Evolutionary conservation across 768 basidiomycete species (phyloP).

Genomic region (Rhodotorula diobovata): DNA sequence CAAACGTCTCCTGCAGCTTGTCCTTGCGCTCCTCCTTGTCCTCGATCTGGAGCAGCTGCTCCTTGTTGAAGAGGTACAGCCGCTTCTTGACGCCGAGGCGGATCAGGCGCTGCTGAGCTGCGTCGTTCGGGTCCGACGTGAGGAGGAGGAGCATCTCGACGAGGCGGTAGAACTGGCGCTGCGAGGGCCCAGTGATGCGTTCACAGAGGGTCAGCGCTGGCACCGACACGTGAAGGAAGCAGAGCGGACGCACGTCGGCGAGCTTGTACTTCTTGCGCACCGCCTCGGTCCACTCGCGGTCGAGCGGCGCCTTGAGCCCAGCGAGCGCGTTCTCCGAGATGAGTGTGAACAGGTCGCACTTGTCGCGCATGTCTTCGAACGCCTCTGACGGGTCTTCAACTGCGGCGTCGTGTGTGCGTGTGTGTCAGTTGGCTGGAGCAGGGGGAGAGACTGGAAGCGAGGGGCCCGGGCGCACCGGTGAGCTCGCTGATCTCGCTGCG

Average conservation of each 20-base stretch:
- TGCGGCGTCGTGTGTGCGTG: not conserved
- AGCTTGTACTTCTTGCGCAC: constrained; percentile 82
- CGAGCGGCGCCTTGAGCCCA: constrained; percentile 52
- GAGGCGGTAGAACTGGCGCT: constrained; percentile 91
- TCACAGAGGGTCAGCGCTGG: not conserved
- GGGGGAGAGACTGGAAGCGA: not conserved
- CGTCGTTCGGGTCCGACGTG: constrained; percentile 44
- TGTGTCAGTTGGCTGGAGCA: not conserved
- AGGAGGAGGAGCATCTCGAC: constrained; percentile 83
- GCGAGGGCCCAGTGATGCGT: constrained; percentile 2
- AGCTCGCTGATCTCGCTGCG: constrained; percentile 75
- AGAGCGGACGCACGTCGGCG: constrained; percentile 61
- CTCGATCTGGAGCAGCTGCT: constrained; percentile 72
- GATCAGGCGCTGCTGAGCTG: constrained; percentile 57
- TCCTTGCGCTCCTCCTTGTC: constrained; percentile 71
- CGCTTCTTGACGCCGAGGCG: constrained; percentile 84
- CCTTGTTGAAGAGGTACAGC: constrained; percentile 79
- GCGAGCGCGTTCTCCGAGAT: constrained; percentile 60
- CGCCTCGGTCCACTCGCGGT: constrained; percentile 65
- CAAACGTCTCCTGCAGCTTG: constrained; percentile 89
- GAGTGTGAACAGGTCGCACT: constrained; percentile 79
- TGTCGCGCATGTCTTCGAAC: constrained; percentile 92
- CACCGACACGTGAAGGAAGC: not conserved
- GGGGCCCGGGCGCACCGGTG: constrained; percentile 49
- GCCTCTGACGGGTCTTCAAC: constrained; percentile 98